phyloP scores from a whole-genome alignment of 2,329 filamentous ascomycete genomes.

The Colletotrichum destructivum region DNA sequence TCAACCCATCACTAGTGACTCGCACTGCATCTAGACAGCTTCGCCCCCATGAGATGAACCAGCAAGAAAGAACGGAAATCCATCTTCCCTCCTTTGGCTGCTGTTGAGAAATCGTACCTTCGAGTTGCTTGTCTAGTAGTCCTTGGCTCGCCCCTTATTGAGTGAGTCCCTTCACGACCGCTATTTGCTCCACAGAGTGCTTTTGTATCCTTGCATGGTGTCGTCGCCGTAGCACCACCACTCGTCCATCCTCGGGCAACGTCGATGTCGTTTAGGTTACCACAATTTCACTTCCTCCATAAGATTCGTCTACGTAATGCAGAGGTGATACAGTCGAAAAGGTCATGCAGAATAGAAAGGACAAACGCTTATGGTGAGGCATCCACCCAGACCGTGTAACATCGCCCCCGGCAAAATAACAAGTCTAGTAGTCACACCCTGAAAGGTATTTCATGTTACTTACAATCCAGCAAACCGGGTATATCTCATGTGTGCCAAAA shows the following conservation, averaged over 20 bases:
- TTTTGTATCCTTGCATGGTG: too few relatives aligned
- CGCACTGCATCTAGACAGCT: too few relatives aligned
- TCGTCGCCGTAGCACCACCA: neutral
- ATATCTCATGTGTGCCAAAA: neutral
- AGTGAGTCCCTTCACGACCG: too few relatives aligned
- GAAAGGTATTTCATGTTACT: neutral
- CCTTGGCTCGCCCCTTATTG: too few relatives aligned
- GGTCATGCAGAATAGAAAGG: neutral
- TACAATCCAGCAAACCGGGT: neutral
- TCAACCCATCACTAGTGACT: too few relatives aligned
- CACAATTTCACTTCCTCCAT: neutral
- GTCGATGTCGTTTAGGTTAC: neutral
- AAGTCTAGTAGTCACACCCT: slow-evolving; percentile 10
- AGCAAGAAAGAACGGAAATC: too few relatives aligned
- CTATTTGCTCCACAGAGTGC: too few relatives aligned
- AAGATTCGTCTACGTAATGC: neutral
- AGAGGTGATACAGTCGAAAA: neutral
- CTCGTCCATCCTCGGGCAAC: neutral
- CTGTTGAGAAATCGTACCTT: too few relatives aligned
- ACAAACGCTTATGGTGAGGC: neutral
- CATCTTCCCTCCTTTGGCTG: too few relatives aligned
- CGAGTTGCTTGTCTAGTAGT: too few relatives aligned
- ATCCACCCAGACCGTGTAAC: neutral
- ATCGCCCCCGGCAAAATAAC: neutral
- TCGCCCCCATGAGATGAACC: too few relatives aligned